Percentiles rank a stretch among this genome's conserved stretches.
These are phyloP conservation scores for Aurantiochytrium sp. DNA, from an alignment of 108 stramenopile genomes.

Conservation along the genomic window DNA sequence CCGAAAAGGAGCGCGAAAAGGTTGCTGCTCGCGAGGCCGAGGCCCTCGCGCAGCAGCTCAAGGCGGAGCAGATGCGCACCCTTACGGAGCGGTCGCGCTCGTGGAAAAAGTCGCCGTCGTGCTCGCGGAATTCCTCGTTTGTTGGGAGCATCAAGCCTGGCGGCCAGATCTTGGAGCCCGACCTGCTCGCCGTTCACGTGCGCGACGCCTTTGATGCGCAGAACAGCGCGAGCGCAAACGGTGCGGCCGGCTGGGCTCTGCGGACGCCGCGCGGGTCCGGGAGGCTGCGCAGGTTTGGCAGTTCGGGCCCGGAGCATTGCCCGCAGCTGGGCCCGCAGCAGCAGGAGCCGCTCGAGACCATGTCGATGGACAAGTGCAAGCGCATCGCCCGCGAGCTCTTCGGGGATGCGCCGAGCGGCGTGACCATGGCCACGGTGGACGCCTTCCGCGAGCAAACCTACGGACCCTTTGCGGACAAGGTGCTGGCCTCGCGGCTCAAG, in stretches of 20 bases:
- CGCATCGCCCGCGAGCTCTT: neutral
- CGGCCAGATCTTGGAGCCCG: neutral
- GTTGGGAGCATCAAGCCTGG: neutral
- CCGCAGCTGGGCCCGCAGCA: neutral
- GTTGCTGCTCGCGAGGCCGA: neutral
- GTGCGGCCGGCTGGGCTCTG: no score
- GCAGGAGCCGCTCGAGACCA: neutral
- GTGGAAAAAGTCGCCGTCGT: neutral
- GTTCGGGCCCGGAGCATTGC: no score
- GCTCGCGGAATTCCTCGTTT: neutral
- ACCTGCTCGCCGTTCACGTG: neutral
- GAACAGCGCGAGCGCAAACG: neutral
- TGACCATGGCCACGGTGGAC: neutral
- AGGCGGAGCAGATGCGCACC: neutral
- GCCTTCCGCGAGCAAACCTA: neutral
- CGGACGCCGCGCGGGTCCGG: no score
- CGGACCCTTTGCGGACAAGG: neutral
- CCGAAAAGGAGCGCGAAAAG: neutral
- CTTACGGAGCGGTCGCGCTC: neutral
- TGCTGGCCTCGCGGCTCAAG: neutral
- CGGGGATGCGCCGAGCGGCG: neutral
- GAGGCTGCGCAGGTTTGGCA: no score
- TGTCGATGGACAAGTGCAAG: neutral
- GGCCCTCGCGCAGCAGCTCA: neutral
- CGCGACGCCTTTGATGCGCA: no score